phyloP scores from a whole-genome alignment of 2,329 filamentous ascomycete species.

The Aspergillus ochraceoroseus region DNA sequence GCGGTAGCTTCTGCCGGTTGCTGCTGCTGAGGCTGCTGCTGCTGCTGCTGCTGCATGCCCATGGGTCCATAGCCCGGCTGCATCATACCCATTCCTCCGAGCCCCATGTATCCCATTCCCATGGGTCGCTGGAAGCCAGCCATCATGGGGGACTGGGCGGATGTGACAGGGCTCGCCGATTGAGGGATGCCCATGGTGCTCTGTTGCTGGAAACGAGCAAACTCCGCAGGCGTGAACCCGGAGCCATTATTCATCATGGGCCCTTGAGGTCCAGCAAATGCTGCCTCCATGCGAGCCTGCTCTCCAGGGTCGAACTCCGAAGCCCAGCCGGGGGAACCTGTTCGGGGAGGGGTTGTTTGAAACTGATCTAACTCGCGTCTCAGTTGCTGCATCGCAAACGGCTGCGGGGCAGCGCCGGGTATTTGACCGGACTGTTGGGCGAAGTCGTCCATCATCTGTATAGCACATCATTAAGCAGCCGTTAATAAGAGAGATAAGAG shows the following conservation, averaged over 20 bases:
- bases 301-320: constrained; percentile 59
- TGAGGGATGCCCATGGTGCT: constrained; percentile 55
- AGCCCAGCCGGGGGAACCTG: constrained; percentile 57
- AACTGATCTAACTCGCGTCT: constrained; percentile 56
- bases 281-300: constrained; percentile 66
- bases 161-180: constrained; percentile 55
- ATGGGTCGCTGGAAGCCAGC: constrained; percentile 46
- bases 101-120: constrained; percentile 43
- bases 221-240: constrained; percentile 76
- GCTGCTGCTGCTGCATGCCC: constrained; percentile 45
- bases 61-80: constrained; percentile 46
- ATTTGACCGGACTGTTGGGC: constrained; percentile 69
- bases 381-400: constrained; percentile 64
- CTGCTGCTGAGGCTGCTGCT: constrained; percentile 20
- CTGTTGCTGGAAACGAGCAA: constrained; percentile 77
- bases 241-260: constrained; percentile 46
- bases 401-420: constrained; percentile 51
- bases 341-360: constrained; percentile 48
- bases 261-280: constrained; percentile 54
- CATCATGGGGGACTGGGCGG: constrained; percentile 57
- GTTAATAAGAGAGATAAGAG: constrained; percentile 6
- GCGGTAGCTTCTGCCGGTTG: constrained; percentile 41
- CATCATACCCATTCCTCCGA: constrained; percentile 52
- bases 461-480: constrained; percentile 26
- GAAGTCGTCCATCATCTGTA: constrained; percentile 87